Base-by-base conservation (phyloP, 2,329 filamentous ascomycete species). In the Endocalyx cinctus region DNA sequence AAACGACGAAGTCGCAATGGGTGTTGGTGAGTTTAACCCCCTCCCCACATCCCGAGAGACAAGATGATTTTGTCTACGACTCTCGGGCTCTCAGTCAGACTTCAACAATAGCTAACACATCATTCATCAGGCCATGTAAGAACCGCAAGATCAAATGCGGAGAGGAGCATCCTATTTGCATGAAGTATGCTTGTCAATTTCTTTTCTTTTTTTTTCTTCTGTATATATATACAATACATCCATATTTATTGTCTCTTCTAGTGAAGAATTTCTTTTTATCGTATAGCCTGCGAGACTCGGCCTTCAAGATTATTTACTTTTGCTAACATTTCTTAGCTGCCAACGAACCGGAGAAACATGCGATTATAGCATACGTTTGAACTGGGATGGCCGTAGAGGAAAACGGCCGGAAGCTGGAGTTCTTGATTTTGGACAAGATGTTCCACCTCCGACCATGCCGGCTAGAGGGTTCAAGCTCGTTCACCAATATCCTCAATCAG, bases 291-390 rank as follows among this genome's bases (percentile, higher is more conserved):
- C 17, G 35, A 27, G 27, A 35, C 31, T 31, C 36, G 8, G 32
- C 33, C n/a, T 19, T 31, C n/a, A n/a, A n/a, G n/a, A n/a, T n/a
- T n/a, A n/a, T n/a, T n/a, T n/a, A n/a, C n/a, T n/a, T n/a, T n/a
- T n/a, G n/a, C n/a, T n/a, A 32, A 25, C 17, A 20, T 29, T 17
- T 27, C 34, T 41, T 42, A 70, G 67, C 52, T 90, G 86, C 58
- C 70, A 79, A 48, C 78, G 78, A 41, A 78, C 81, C 43, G 79
- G 79, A 40, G 83, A 87, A 53, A 64, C 66, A 29, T 92, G 86
- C 63, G 85, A 92, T 59, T 90, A 89, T 57, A 85, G 78, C 49
- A 84, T 90, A 47, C 74, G 83, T 19, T 64, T 90, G 44, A 89
- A 89, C 50, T 90, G 86, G 86, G 81, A 83, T 39, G 84, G 84